These are phyloP conservation scores for Arctium lappa DNA, from an alignment of 129 eudicot genomes.

Conservation along the genomic window DNA sequence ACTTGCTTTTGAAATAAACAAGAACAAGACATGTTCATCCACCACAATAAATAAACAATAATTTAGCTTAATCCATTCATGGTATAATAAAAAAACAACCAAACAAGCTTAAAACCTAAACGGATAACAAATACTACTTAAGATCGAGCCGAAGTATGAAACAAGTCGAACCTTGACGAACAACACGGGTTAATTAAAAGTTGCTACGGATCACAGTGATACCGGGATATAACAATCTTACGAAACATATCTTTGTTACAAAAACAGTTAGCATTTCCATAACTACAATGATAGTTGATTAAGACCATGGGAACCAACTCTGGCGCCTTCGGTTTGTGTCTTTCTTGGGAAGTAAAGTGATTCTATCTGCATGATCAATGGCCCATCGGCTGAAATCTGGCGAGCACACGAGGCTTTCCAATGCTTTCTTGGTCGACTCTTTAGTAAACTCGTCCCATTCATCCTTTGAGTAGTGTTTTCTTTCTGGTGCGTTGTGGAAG, in stretches of 20 bases:
- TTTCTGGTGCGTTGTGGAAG: conserved; percentile 58
- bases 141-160: background rate
- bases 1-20: no score
- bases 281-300: conserved; percentile 22
- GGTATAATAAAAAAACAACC: background rate
- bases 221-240: background rate
- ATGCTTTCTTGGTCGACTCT: conserved; percentile 72
- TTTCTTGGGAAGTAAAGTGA: conserved; percentile 60
- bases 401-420: conserved; percentile 79
- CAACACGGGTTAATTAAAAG: conserved; percentile 1
- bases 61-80: background rate
- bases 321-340: conserved; percentile 22
- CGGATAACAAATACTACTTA: background rate
- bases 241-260: conserved; percentile 14
- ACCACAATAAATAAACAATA: no score
- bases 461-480: conserved; percentile 59
- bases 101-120: background rate
- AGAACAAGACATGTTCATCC: no score
- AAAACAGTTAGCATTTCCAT: conserved; percentile 11
- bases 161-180: background rate
- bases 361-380: conserved; percentile 77
- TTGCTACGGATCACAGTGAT: background rate
- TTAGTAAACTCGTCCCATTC: conserved; percentile 75
- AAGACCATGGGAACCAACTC: conserved; percentile 62
- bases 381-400: conserved; percentile 91